Base-by-base conservation (phyloP, 2,329 filamentous ascomycete genomes). In the Hyphodiscus sp. region DNA sequence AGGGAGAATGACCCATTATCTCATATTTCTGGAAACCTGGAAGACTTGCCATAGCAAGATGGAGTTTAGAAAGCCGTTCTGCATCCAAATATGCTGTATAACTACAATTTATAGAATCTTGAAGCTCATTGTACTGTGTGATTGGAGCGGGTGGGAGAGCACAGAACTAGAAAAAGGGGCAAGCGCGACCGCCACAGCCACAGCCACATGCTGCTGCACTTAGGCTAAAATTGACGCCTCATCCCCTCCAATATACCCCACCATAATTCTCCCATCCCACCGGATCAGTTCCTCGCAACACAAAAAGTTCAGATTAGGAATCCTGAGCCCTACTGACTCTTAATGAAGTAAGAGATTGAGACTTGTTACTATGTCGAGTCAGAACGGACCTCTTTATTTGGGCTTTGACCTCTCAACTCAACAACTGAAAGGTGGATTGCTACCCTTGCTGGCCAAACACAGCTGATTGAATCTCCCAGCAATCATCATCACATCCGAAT, bases 331-430 rank as follows among this genome's bases (percentile, higher is more conserved):
- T 26, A 26, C 23, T 26, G 3, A 26, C n/a, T 26, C 23, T 26
- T 4, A 26, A 4, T 2, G 18, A 49, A 43, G n/a, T 44, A 66
- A 9, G n/a, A 42, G 42, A 26, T 26, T 26, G 4, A 8, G 8
- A 26, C 23, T 26, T 26, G 6, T 19, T 5, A 66, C 53, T 45
- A 74, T 75, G 70, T 63, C 70, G 46, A 62, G 67, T 29, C 62
- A 61, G 47, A 59, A 70, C 57, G 77, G 74, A 30, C 85, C 87
- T 18, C 75, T 95, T 57, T 96, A 95, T 68, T 78, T 96, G 66
- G 94, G 94, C 56, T 91, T 97, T 70, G 94, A 99, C 73, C 85
- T 97, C 56, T 96, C 91, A 44, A 97, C 94, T 54, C 94, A 97
- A 71, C 92, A 97, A 70, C 80, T 97, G 54, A 97, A 99, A 80